These are phyloP conservation scores for Vaucheria bursata DNA, from an alignment of 352 stramenopile genomes.

Conservation along the genomic window DNA sequence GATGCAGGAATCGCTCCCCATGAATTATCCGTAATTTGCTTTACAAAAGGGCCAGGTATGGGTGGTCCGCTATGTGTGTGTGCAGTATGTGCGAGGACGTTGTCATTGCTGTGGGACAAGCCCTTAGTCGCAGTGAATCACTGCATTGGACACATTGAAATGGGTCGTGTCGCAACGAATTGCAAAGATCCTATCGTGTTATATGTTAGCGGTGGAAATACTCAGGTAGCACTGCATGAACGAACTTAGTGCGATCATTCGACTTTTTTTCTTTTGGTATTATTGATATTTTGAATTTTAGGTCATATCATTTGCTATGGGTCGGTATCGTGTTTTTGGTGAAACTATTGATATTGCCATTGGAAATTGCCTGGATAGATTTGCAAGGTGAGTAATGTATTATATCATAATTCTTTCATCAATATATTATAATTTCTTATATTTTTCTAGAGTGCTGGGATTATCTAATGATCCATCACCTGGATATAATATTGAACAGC, in stretches of 20 bases:
- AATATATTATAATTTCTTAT: too few relatives aligned
- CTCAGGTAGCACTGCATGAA: slow-evolving; percentile 66
- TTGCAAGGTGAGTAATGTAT: slow-evolving; percentile 54
- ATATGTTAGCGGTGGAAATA: slow-evolving; percentile 98
- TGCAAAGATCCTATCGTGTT: slow-evolving; percentile 90
- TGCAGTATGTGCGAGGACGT: slow-evolving; percentile 64
- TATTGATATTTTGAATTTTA: slow-evolving; percentile 5
- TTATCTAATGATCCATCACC: slow-evolving; percentile 96
- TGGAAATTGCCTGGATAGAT: slow-evolving; percentile 97
- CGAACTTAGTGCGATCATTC: too few relatives aligned
- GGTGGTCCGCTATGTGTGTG: slow-evolving; percentile 90
- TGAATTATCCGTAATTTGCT: slow-evolving; percentile 85
- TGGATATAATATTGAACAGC: slow-evolving; percentile 98
- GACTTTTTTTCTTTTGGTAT: too few relatives aligned
- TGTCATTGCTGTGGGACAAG: slow-evolving; percentile 49
- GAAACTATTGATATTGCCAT: slow-evolving; percentile 99
- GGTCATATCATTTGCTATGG: slow-evolving; percentile 60
- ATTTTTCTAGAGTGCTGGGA: slow-evolving; percentile 68
- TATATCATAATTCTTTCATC: too few relatives aligned
- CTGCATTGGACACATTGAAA: slow-evolving; percentile 99
- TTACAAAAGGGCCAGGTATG: slow-evolving; percentile 94
- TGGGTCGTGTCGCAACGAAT: slow-evolving; percentile 93
- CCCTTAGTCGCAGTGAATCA: slow-evolving; percentile 84
- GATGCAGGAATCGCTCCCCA: slow-evolving; percentile 73
- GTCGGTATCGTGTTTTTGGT: slow-evolving; percentile 96